Evolutionary conservation across 352 stramenopile species (phyloP).

Genomic region (Phytopythium litorale): DNA sequence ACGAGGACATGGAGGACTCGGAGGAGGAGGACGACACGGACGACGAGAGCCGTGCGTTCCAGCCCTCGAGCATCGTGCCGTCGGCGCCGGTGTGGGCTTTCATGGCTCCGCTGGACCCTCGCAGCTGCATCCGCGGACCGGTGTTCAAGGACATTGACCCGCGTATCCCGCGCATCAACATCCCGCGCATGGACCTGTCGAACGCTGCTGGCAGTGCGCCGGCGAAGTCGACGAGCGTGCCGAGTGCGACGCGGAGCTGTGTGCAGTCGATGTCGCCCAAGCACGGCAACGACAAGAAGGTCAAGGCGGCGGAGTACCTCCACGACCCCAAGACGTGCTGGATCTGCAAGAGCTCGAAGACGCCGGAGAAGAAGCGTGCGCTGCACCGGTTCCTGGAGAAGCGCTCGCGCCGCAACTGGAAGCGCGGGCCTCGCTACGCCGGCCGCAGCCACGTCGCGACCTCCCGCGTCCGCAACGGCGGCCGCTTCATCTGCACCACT

Average conservation of each 20-base stretch:
- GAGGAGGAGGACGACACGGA: constrained; percentile 27
- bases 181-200: constrained; percentile 72
- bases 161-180: constrained; percentile 58
- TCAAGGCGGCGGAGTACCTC: constrained; percentile 34
- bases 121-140: constrained; percentile 67
- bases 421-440: constrained; percentile 74
- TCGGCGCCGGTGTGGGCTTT: constrained; percentile 46
- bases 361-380: constrained; percentile 72
- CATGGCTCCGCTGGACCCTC: constrained; percentile 64
- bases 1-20: constrained; percentile 35
- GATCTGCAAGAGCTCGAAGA: constrained; percentile 87
- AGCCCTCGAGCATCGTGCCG: constrained; percentile 39
- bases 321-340: constrained; percentile 79
- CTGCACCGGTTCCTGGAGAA: constrained; percentile 83
- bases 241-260: constrained; percentile 6
- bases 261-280: constrained; percentile 43
- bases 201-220: constrained; percentile 22
- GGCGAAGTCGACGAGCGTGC: constrained; percentile 13
- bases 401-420: constrained; percentile 79
- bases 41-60: constrained; percentile 13
- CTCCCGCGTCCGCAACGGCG: constrained; percentile 74
- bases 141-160: constrained; percentile 80
- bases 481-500: constrained; percentile 78
- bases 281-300: constrained; percentile 55
- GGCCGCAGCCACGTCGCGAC: constrained; percentile 77